phyloP scores from a whole-genome alignment of 352 stramenopile genomes.

The Phytophthora pistaciae region DNA sequence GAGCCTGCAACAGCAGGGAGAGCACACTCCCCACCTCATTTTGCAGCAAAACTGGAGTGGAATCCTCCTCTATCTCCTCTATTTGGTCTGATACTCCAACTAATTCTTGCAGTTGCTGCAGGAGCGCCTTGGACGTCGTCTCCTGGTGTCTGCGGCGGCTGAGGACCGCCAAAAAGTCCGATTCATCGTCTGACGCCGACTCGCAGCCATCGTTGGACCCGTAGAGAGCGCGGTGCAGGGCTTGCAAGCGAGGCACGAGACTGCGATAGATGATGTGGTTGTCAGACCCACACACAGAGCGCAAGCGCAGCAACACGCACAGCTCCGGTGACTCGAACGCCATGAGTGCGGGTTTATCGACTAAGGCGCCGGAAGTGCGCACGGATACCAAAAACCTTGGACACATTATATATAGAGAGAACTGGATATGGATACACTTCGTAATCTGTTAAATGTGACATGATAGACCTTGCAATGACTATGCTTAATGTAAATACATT shows the following conservation, averaged over 20 bases:
- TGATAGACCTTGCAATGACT: not conserved
- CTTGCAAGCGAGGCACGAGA: slow-evolving; percentile 20
- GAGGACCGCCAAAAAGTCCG: slow-evolving; percentile 10
- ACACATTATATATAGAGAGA: not conserved
- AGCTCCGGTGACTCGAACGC: not conserved
- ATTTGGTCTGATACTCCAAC: not conserved
- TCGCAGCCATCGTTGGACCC: not conserved
- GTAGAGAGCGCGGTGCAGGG: not conserved
- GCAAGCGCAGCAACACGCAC: not conserved
- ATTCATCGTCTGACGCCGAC: slow-evolving; percentile 9
- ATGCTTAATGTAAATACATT: not conserved
- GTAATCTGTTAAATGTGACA: not conserved
- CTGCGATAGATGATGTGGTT: slow-evolving; percentile 17
- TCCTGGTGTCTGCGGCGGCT: slow-evolving; percentile 26
- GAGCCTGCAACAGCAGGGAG: slow-evolving; percentile 19
- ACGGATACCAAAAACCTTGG: not conserved
- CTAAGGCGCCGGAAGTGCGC: not conserved
- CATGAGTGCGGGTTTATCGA: not conserved
- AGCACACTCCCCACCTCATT: slow-evolving; percentile 4
- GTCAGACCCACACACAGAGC: not conserved
- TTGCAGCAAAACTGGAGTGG: not conserved
- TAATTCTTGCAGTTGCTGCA: slow-evolving; percentile 12
- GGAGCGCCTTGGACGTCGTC: slow-evolving; percentile 8
- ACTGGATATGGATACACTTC: not conserved
- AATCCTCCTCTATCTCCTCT: not conserved